A percentile compares a stretch with the other conserved stretches of the same genome.
phyloP scores from a whole-genome alignment of 371 early-diverging fungal genomes.

The Mortierella sp. region DNA sequence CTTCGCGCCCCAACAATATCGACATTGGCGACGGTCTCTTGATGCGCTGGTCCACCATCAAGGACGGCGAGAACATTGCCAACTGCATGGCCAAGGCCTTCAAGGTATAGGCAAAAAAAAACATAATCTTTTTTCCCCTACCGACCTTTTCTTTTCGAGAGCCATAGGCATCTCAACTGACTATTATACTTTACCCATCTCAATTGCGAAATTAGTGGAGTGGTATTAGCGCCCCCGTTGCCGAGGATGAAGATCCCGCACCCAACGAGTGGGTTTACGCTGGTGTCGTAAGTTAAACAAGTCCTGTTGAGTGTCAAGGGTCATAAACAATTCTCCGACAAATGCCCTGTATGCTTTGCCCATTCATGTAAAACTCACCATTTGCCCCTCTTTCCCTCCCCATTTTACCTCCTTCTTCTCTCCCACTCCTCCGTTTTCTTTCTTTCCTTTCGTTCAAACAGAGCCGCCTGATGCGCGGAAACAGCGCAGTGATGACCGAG shows the following conservation, averaged over 20 bases:
- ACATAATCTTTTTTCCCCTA: too few relatives aligned
- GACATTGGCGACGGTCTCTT: slow-evolving; percentile 43
- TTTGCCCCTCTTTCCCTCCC: neutral
- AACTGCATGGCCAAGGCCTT: slow-evolving; percentile 26
- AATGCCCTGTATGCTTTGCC: too few relatives aligned
- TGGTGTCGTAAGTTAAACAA: slow-evolving; percentile 22
- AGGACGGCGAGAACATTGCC: slow-evolving; percentile 25
- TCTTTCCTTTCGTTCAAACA: neutral
- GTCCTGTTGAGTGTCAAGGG: too few relatives aligned
- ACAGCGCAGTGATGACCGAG: slow-evolving; percentile 26
- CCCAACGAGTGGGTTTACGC: slow-evolving; percentile 8
- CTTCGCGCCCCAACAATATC: slow-evolving; percentile 22
- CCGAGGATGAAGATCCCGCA: slow-evolving; percentile 16
- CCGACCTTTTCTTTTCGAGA: too few relatives aligned
- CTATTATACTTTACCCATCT: neutral
- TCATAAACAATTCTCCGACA: too few relatives aligned
- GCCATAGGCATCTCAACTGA: too few relatives aligned
- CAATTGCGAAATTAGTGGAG: slow-evolving; percentile 15
- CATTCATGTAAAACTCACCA: neutral
- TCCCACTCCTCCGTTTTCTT: neutral
- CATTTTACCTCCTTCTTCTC: neutral
- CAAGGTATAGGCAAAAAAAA: too few relatives aligned
- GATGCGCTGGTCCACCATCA: slow-evolving; percentile 37
- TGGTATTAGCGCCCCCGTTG: neutral
- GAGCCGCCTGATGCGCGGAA: slow-evolving; percentile 34